Percentiles rank a stretch among this genome's conserved stretches.
Evolutionary conservation across 2,329 filamentous ascomycete genomes (phyloP).

Genomic region (Fusarium staphyleae): DNA sequence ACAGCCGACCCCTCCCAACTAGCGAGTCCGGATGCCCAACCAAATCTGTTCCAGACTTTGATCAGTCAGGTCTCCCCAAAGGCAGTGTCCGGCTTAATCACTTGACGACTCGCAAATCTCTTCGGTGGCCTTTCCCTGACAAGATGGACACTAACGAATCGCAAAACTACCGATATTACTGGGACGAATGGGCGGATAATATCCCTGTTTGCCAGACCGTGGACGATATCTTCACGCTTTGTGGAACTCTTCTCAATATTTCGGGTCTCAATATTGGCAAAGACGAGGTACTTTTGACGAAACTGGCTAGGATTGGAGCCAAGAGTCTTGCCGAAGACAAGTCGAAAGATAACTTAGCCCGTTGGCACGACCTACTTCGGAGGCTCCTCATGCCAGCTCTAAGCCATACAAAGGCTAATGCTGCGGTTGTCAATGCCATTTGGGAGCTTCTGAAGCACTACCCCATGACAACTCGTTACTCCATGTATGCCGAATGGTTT

Average conservation of each 20-base stretch:
- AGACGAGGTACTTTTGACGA: conserved; percentile 78
- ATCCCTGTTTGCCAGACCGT: conserved; percentile 89
- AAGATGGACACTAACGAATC: conserved; percentile 77
- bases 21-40: conserved; percentile 48
- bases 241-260: conserved; percentile 81
- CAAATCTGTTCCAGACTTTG: conserved; percentile 57
- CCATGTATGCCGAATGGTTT: conserved; percentile 94
- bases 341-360: conserved; percentile 72
- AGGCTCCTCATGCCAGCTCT: conserved; percentile 87
- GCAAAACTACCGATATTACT: conserved; percentile 90
- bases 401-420: conserved; percentile 85
- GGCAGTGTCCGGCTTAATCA: conserved; percentile 70
- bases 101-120: conserved; percentile 67
- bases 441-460: conserved; percentile 84
- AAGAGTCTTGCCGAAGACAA: conserved; percentile 74
- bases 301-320: conserved; percentile 84
- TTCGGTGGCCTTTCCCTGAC: conserved; percentile 87
- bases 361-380: conserved; percentile 87
- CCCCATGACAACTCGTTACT: conserved; percentile 78
- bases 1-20: conserved; percentile 50
- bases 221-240: conserved; percentile 89
- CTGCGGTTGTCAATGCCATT: conserved; percentile 83
- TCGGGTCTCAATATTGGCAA: conserved; percentile 90
- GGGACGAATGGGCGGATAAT: conserved; percentile 96
- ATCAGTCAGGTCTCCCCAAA: conserved; percentile 73